Evolutionary conservation across 2,329 filamentous ascomycete species (phyloP), one percentile per base, ranked within the genome.

Genomic region (Hypoxylon sp.): DNA sequence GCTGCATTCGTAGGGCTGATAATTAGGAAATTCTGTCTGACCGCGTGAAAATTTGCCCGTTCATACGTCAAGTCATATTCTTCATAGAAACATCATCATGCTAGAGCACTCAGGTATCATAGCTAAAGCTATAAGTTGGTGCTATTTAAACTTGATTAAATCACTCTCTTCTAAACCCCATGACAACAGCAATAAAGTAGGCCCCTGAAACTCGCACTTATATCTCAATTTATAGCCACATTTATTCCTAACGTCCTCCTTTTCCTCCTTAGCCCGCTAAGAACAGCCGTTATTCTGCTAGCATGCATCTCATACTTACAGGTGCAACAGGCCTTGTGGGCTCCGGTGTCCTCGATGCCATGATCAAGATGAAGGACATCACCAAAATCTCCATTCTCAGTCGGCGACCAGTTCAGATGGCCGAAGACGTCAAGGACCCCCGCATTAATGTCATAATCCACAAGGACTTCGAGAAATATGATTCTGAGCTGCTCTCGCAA

Each of bases 241-340:
- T 17, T 52, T 13, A 57, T 23, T 45, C 19, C 14, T 21, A 9
- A 41, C 5, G 1, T 13, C 10, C 14, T 7, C 13, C 1, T 19
- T 3, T 38, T 57, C 32, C 1, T 4, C 32, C 13, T 32, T 11
- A 21, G 11, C 6, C 13, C 10, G 13, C n/a, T 14, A 56, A 9
- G 21, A 43, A 41, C 13, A 5, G 2, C n/a, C n/a, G 28, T 2
- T 6, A 17, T 32, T 28, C 1, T 17, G 5, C 11, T 34, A 76
- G 45, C 23, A 89, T 89, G 86, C 87, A 90, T 80, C 82, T 91
- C 74, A 89, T 91, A 64, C 82, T 91, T 55, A 91, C 89, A 0
- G 89, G 89, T n/a, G 89, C 88, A 10, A 91, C 89, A 0, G 90
- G 90, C 74, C 82, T 91, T 1, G 85, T 91, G 36, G 90, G 90